Conservation (phyloP, 2,329 filamentous ascomycete genomes). For the Myrmaecium sp. region DNA sequence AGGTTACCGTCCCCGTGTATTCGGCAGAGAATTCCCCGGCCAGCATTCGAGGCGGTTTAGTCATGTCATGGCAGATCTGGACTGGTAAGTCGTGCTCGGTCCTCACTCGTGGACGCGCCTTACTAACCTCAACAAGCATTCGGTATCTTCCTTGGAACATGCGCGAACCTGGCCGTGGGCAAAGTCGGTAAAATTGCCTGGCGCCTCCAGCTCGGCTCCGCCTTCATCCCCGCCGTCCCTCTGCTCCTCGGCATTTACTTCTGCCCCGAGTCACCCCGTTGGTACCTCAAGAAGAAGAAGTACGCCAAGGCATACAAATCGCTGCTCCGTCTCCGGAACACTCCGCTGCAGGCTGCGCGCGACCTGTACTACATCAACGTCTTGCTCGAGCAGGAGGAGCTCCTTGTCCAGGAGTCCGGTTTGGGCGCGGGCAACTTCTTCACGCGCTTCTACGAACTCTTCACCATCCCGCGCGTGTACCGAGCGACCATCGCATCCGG, state of each 20-base stretch:
- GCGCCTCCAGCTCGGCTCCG: conserved; percentile 23
- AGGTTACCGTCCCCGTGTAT: conserved; percentile 27
- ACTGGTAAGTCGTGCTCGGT: conserved; percentile 7
- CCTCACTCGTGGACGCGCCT: background rate
- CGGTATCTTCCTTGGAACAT: conserved; percentile 28
- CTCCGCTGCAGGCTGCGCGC: conserved; percentile 23
- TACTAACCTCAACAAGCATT: too few relatives aligned
- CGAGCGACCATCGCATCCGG: conserved; percentile 61
- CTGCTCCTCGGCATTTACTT: conserved; percentile 23
- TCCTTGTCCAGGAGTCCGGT: conserved; percentile 15
- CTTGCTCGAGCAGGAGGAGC: conserved; percentile 18
- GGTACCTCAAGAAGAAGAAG: conserved; percentile 25
- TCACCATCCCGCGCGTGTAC: conserved; percentile 51
- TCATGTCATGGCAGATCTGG: conserved; percentile 31
- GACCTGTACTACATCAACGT: conserved; percentile 26
- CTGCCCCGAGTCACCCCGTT: conserved; percentile 23
- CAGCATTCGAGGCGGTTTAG: conserved; percentile 24
- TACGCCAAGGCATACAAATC: conserved; percentile 22
- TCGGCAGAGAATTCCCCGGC: conserved; percentile 22
- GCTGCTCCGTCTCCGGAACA: conserved; percentile 21
- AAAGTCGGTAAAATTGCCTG: conserved; percentile 19
- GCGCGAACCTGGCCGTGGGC: conserved; percentile 24
- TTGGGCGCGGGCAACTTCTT: conserved; percentile 22
- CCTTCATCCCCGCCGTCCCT: conserved; percentile 22
- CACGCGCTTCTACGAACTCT: conserved; percentile 35